Percentiles rank a stretch among this genome's conserved stretches.
These are phyloP conservation scores for Astrephomene gubernaculifera DNA, from an alignment of 139 green algal genomes.

Conservation along the genomic window DNA sequence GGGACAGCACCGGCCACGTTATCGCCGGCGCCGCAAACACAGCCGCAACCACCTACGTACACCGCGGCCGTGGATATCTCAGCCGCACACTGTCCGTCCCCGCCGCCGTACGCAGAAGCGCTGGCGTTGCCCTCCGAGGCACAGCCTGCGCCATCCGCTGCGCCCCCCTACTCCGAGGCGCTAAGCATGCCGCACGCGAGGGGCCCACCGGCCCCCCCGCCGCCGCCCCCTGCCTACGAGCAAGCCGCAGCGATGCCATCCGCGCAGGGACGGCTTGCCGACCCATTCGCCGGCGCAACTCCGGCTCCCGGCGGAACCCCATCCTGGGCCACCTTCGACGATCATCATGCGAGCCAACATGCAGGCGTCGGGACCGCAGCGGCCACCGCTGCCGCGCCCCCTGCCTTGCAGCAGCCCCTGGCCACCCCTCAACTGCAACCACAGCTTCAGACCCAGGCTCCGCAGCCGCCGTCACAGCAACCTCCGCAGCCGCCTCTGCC, in stretches of 20 bases:
- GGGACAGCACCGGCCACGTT: neutral
- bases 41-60: neutral
- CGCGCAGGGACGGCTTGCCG: neutral
- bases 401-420: neutral
- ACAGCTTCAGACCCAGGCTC: neutral
- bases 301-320: neutral
- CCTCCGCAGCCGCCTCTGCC: neutral
- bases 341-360: neutral
- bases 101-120: constrained; percentile 7
- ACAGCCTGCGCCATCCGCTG: too few relatives aligned
- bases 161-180: constrained; percentile 6
- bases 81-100: neutral
- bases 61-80: neutral
- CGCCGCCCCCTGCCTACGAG: neutral
- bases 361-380: neutral
- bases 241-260: neutral
- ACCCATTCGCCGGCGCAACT: neutral
- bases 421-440: neutral
- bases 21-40: neutral
- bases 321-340: neutral
- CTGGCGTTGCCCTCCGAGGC: neutral
- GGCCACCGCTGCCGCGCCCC: too few relatives aligned
- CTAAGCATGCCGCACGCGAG: neutral
- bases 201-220: neutral
- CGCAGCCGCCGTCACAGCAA: neutral